Conservation (phyloP, 352 stramenopile genomes). For the Paralagenidium karlingii region DNA sequence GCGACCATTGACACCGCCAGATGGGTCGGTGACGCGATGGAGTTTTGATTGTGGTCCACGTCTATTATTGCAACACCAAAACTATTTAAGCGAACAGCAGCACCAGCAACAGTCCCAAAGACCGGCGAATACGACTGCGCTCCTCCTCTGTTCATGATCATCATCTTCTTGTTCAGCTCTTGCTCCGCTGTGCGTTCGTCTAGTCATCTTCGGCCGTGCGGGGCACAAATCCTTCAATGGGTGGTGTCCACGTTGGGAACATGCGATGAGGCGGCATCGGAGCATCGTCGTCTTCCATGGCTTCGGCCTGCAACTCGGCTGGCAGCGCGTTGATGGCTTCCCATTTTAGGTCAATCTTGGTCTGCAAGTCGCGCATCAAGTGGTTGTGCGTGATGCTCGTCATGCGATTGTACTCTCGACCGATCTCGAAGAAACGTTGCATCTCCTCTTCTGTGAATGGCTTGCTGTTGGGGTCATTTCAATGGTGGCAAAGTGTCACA, state of each 20-base stretch:
- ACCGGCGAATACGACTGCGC: background rate
- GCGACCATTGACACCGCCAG: too few species aligned
- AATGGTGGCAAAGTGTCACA: too few species aligned
- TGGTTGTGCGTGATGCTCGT: constrained; percentile 78
- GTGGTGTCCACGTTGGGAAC: constrained; percentile 80
- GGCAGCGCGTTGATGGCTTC: constrained; percentile 82
- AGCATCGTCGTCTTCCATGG: constrained; percentile 51
- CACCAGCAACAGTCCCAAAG: background rate
- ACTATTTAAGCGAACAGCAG: too few species aligned
- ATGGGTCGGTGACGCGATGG: too few species aligned
- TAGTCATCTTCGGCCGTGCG: constrained; percentile 48
- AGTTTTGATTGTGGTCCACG: too few species aligned
- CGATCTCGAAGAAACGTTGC: constrained; percentile 65
- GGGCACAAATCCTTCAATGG: constrained; percentile 76
- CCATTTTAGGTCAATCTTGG: constrained; percentile 88
- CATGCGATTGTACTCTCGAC: constrained; percentile 69
- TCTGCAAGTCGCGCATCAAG: constrained; percentile 81
- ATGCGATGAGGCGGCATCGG: constrained; percentile 46
- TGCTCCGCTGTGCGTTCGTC: constrained; percentile 9
- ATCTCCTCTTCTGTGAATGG: constrained; percentile 74
- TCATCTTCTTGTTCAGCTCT: constrained; percentile 6
- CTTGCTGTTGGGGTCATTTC: too few species aligned
- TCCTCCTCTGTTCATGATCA: background rate
- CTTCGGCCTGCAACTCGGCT: constrained; percentile 62
- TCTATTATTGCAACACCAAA: too few species aligned